phyloP scores from a whole-genome alignment of 805 yeast species.

The Brettanomyces custersianus region DNA sequence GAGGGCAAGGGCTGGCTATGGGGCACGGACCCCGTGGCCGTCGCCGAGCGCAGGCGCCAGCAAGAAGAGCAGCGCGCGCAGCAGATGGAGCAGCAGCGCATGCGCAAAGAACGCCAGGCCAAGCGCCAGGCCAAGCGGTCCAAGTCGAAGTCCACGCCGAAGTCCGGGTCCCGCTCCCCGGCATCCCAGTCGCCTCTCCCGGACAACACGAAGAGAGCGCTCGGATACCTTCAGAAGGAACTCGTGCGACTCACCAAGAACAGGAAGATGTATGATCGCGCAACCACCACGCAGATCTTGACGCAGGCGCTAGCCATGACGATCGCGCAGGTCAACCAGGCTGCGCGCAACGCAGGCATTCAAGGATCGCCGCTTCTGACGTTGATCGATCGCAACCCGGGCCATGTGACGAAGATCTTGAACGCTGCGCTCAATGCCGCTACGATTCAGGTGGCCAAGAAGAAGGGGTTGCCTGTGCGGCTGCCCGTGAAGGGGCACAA shows the following conservation, averaged over 20 bases:
- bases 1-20: constrained; percentile 95
- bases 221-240: constrained; percentile 80
- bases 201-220: constrained; percentile 61
- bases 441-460: constrained; percentile 51
- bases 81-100: constrained; percentile 35
- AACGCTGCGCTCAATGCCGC: constrained; percentile 79
- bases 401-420: constrained; percentile 66
- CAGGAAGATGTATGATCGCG: constrained; percentile 66
- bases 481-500: too few species aligned
- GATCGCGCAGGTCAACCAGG: constrained; percentile 80
- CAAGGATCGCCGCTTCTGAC: constrained; percentile 72
- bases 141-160: neutral
- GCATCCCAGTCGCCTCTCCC: constrained; percentile 29
- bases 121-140: neutral
- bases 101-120: constrained; percentile 17
- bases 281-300: constrained; percentile 72
- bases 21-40: constrained; percentile 82
- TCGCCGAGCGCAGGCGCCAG: constrained; percentile 51
- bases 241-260: constrained; percentile 72
- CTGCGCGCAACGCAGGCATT: constrained; percentile 78
- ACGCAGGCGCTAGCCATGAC: constrained; percentile 92
- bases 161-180: neutral
- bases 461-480: constrained; percentile 31
- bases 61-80: constrained; percentile 57
- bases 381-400: constrained; percentile 72